A percentile compares a stretch with the other conserved stretches of the same genome.
Evolutionary conservation across 129 eudicot species (phyloP).

Genomic region (Heracleum sosnowskyi): DNA sequence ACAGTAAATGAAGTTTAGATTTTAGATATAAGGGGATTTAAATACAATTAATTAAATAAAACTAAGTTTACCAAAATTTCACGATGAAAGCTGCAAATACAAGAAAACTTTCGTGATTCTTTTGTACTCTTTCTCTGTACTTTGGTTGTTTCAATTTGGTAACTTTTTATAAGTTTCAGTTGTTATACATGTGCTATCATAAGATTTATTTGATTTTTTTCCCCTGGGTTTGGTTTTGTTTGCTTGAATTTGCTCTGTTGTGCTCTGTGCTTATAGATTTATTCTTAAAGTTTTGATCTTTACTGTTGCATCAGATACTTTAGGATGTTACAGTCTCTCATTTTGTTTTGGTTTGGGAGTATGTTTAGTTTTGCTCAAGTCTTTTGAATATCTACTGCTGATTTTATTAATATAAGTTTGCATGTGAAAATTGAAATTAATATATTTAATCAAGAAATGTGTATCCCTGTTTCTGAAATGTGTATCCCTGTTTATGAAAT

Average conservation of each 20-base stretch:
- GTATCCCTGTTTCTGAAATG: too few species aligned
- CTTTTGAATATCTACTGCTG: not conserved
- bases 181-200: not conserved
- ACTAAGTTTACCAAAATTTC: too few species aligned
- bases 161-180: not conserved
- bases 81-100: constrained; percentile 18
- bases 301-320: not conserved
- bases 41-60: too few species aligned
- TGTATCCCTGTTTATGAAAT: too few species aligned
- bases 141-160: constrained; percentile 4
- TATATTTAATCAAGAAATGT: not conserved
- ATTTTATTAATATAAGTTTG: not conserved
- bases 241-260: not conserved
- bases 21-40: too few species aligned
- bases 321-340: not conserved
- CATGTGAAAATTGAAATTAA: not conserved
- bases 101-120: constrained; percentile 1
- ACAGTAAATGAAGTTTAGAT: too few species aligned
- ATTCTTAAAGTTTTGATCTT: not conserved
- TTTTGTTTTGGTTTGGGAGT: not conserved
- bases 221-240: not conserved
- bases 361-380: not conserved
- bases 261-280: not conserved
- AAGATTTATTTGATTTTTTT: not conserved
- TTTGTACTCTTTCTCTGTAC: not conserved